Base-by-base conservation (phyloP, 768 basidiomycete genomes). In the Pleurotus tuber-regium region DNA sequence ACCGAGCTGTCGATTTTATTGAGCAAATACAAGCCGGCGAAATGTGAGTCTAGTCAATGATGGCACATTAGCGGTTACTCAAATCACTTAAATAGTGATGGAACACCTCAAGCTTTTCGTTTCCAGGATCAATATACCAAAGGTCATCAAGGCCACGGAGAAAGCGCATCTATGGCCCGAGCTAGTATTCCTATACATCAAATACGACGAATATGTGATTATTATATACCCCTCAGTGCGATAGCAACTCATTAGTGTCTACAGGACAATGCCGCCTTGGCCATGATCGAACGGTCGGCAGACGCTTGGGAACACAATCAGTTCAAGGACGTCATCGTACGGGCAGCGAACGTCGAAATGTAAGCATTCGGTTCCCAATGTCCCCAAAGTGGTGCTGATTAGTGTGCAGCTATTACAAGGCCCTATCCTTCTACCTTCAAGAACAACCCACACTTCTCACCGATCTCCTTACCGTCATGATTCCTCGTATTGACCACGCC, bases 271-370 rank as follows among this genome's bases (percentile, higher is more conserved):
- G 96, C 97, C 26, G 92, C 96, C 30, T 76, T 98, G 58, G 92
- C 94, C 3, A 99, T 98, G 95, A 98, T 98, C 66, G 97, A 99
- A 67, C 87, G 95, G 16, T 91, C 97, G 1, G 82, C 92, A n/a
- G 93, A 97, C 68, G 93, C 94, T 43, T 99, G 95, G 95, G 97
- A 99, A 52, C 97, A 99, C 73, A 95, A 92, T 62, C 96, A 98
- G 68, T 99, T 99, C 86, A 98, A 98, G 79, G 97, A 98, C 60
- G 87, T 97, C 52, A 81, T 97, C 50, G 91, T 98, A 63, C 90
- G 95, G 54, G 95, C 89, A 18, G 96, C 97, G 42, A 99, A 99
- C 63, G 83, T 98, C 55, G 97, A 99, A 73, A 98, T 99, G 90
- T 90, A 67, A 54, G 83, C n/a, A n/a, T 59, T 21, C 24, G 9